These are phyloP conservation scores for Mycena crocata DNA, from an alignment of 768 basidiomycete genomes.

Conservation along the genomic window DNA sequence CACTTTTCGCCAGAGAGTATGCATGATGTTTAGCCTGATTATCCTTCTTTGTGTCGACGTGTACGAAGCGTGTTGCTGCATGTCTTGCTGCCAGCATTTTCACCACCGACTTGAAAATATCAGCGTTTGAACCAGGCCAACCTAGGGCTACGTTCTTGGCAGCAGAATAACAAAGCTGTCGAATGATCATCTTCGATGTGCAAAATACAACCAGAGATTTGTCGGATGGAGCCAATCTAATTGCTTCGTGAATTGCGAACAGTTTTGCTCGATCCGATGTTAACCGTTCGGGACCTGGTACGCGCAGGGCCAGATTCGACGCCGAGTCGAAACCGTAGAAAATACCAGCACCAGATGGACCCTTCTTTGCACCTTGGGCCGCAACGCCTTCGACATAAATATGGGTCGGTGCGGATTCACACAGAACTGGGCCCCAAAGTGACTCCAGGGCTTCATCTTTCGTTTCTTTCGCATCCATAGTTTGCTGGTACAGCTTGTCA, in stretches of 20 bases:
- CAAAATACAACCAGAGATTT: background rate
- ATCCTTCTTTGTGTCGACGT: background rate
- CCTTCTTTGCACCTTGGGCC: background rate
- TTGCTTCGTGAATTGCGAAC: background rate
- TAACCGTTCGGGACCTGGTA: background rate
- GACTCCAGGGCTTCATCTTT: constrained; percentile 1
- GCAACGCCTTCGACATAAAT: constrained; percentile 3
- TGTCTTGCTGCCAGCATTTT: background rate
- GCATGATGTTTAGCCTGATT: background rate
- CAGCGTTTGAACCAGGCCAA: constrained; percentile 15
- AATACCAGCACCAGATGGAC: background rate
- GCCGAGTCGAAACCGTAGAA: background rate
- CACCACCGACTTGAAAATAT: background rate
- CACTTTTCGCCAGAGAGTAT: background rate
- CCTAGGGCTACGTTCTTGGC: background rate
- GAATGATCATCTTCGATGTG: background rate
- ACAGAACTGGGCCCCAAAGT: constrained; percentile 6
- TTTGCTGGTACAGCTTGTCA: constrained; percentile 1
- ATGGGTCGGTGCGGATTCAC: background rate
- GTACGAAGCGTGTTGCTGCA: background rate
- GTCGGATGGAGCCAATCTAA: background rate
- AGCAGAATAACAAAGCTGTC: constrained; percentile 4
- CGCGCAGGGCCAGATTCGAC: background rate
- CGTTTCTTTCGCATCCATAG: background rate
- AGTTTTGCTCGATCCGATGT: background rate